Evolutionary conservation across 1,139 yeast species (phyloP).

Genomic region (Hansenula anomala): DNA sequence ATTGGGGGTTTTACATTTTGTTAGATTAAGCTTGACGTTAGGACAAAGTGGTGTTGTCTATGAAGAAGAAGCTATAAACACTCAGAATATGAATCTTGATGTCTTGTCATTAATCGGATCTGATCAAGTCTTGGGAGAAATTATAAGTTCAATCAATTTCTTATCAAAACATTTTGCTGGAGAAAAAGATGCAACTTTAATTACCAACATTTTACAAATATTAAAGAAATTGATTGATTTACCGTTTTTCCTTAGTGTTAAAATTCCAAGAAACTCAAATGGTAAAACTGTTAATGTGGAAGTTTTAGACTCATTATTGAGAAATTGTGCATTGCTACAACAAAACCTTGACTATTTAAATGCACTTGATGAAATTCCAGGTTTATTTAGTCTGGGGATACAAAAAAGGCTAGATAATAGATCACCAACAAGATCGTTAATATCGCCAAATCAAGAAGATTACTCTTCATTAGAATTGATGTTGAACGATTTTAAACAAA

Average conservation of each 20-base stretch:
- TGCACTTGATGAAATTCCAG: slow-evolving; percentile 29
- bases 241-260: slow-evolving; percentile 12
- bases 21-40: slow-evolving; percentile 42
- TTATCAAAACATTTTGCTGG: slow-evolving; percentile 8
- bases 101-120: slow-evolving; percentile 20
- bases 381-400: slow-evolving; percentile 47
- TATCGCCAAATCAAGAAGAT: slow-evolving; percentile 25
- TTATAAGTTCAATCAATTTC: slow-evolving; percentile 9
- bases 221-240: slow-evolving; percentile 13
- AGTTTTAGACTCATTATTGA: slow-evolving; percentile 10
- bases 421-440: slow-evolving; percentile 48
- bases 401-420: slow-evolving; percentile 51
- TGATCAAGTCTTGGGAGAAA: slow-evolving; percentile 10
- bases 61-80: slow-evolving; percentile 73
- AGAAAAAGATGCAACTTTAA: slow-evolving; percentile 14
- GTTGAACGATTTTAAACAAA: slow-evolving; percentile 27
- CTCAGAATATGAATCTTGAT: slow-evolving; percentile 51
- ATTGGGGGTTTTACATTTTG: slow-evolving; percentile 48
- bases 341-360: slow-evolving; percentile 17
- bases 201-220: slow-evolving; percentile 14
- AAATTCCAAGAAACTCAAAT: slow-evolving; percentile 9
- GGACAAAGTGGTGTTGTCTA: slow-evolving; percentile 56
- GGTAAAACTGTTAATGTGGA: slow-evolving; percentile 7
- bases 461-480: slow-evolving; percentile 21
- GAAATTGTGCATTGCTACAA: slow-evolving; percentile 3